Percentiles rank a stretch among this genome's conserved stretches.
phyloP scores from a whole-genome alignment of 1,284 basidiomycete genomes.

The Papiliotrema flavescens region DNA sequence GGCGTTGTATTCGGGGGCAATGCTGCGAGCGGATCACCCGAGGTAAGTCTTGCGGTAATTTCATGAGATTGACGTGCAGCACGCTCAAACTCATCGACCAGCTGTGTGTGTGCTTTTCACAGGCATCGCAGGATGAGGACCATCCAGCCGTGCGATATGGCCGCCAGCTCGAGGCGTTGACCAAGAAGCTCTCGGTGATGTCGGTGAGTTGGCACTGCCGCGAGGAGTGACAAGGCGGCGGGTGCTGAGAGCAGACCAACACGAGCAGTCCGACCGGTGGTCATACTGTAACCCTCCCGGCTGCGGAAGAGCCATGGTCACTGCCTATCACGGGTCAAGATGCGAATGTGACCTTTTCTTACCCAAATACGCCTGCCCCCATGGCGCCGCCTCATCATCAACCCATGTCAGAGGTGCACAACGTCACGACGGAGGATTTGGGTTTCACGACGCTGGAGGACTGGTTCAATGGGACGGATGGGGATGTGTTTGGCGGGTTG shows the following conservation, averaged over 20 bases:
- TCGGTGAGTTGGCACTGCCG: slow-evolving; percentile 9
- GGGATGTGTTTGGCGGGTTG: slow-evolving; percentile 21
- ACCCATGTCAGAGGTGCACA: slow-evolving; percentile 23
- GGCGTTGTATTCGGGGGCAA: slow-evolving; percentile 49
- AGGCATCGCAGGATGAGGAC: slow-evolving; percentile 37
- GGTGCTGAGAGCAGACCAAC: slow-evolving; percentile 14
- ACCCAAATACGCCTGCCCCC: slow-evolving; percentile 6
- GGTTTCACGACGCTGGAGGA: slow-evolving; percentile 40
- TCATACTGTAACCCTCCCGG: slow-evolving; percentile 24
- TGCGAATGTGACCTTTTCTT: slow-evolving; percentile 16
- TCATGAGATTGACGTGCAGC: slow-evolving; percentile 2
- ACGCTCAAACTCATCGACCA: slow-evolving; percentile 41
- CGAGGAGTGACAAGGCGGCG: too few relatives aligned
- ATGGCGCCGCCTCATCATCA: slow-evolving; percentile 33
- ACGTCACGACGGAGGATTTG: slow-evolving; percentile 14
- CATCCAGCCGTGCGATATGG: slow-evolving; percentile 46
- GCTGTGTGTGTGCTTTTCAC: slow-evolving; percentile 34
- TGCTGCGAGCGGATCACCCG: slow-evolving; percentile 43
- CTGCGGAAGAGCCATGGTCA: neutral
- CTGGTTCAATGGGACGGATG: slow-evolving; percentile 29
- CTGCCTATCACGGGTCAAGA: neutral
- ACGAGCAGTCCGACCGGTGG: slow-evolving; percentile 32
- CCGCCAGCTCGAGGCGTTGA: slow-evolving; percentile 32
- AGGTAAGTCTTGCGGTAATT: slow-evolving; percentile 17
- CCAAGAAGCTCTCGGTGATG: slow-evolving; percentile 33